Conservation (phyloP, 352 stramenopile genomes). For the Pythium phragmitis region DNA sequence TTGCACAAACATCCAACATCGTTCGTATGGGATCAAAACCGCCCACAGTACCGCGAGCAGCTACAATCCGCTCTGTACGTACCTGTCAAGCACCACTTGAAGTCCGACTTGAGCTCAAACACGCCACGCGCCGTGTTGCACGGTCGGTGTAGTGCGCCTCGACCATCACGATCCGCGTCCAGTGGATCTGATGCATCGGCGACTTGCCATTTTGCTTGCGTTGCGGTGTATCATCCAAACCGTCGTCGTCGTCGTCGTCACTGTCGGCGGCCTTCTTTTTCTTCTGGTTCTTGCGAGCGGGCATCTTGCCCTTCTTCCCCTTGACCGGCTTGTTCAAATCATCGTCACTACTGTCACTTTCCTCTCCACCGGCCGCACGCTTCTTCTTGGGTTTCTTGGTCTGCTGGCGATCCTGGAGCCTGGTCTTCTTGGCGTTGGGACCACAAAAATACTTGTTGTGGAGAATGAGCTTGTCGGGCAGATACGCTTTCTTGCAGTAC, state of each 20-base stretch:
- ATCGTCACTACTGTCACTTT: conserved; percentile 58
- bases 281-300: conserved; percentile 15
- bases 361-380: conserved; percentile 52
- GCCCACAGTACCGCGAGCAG: too few relatives aligned
- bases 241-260: conserved; percentile 33
- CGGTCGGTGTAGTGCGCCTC: conserved; percentile 92
- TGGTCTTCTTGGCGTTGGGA: conserved; percentile 92
- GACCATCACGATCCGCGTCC: conserved; percentile 97
- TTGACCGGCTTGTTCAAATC: conserved; percentile 52
- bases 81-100: conserved; percentile 98
- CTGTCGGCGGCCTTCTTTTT: conserved; percentile 27
- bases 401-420: conserved; percentile 87
- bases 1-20: too few relatives aligned
- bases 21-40: too few relatives aligned
- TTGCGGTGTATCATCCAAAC: conserved; percentile 33
- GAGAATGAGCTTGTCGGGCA: conserved; percentile 93
- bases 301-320: conserved; percentile 24
- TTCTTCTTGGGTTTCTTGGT: conserved; percentile 59
- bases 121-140: conserved; percentile 96
- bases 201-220: conserved; percentile 53
- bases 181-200: conserved; percentile 94
- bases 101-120: conserved; percentile 95
- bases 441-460: conserved; percentile 99
- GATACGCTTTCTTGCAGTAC: conserved; percentile 93
- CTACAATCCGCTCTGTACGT: conserved; percentile 40